Percentiles rank a stretch among this genome's conserved stretches.
These are phyloP conservation scores for Aegilops umbellulata DNA, from an alignment of 176 grass and related monocot species.

Conservation along the genomic window DNA sequence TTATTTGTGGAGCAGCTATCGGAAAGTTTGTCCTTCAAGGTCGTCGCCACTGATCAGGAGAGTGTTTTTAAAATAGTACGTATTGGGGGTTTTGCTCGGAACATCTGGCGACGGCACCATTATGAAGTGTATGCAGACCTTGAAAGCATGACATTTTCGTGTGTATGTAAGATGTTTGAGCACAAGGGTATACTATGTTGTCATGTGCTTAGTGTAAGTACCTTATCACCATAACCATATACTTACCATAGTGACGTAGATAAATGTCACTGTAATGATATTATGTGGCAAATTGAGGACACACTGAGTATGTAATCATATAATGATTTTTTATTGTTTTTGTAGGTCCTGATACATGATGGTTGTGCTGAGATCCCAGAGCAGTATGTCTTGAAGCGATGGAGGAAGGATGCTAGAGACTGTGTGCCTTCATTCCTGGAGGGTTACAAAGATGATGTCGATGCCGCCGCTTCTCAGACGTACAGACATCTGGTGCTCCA, in stretches of 20 bases:
- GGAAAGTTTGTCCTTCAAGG: not conserved
- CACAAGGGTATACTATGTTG: not conserved
- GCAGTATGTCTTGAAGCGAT: not conserved
- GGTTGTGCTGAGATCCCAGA: not conserved
- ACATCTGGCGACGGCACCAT: not conserved
- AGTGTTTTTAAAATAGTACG: not conserved
- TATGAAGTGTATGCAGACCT: not conserved
- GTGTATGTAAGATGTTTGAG: not conserved
- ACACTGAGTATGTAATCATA: no score
- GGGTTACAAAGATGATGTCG: not conserved
- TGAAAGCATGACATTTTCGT: not conserved
- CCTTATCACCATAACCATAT: no score
- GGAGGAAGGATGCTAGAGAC: not conserved
- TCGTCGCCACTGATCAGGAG: fast-evolving
- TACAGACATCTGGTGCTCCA: not conserved
- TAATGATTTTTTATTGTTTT: not conserved
- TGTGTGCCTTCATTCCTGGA: not conserved
- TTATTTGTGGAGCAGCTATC: not conserved
- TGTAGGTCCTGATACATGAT: not conserved
- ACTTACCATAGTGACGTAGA: no score
- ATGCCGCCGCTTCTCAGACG: not conserved
- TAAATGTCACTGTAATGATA: no score
- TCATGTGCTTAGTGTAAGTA: not conserved
- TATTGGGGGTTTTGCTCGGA: not conserved
- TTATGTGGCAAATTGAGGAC: no score